Base-by-base conservation (phyloP, 768 basidiomycete genomes). In the Russula ochroleuca region DNA sequence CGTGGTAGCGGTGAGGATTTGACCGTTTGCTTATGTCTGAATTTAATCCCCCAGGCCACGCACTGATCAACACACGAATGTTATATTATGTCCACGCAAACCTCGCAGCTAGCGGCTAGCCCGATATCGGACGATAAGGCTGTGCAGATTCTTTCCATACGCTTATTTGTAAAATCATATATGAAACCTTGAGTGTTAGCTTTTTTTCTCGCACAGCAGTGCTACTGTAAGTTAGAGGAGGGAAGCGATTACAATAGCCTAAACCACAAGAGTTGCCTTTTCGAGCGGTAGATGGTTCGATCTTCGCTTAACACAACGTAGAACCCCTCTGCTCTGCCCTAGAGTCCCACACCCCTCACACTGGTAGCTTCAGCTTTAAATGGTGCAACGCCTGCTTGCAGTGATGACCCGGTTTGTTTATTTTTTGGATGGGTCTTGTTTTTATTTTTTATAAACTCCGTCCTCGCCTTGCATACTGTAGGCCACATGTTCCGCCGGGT, bases 1-100 rank as follows among this genome's bases (percentile, higher is more conserved):
- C 64, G 64, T 61, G 64, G 64, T 57, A 49, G 49, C 25, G 64
- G 64, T 57, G 64, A 65, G 64, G 64, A 61, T 38, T 51, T 40
- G 31, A 56, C 33, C 21, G 35, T 55, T n/a, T 28, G 38, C 59
- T 43, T 56, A 61, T n/a, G 53, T 53, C 38, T 43, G 47, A 11
- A 23, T 60, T 56, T 51, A 51, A 49, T 56, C 40, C 43, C 47
- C 57, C 63, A 59, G 57, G 50, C 62, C 40, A 23, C 28, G 38
- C n/a, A 56, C 61, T 59, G 63, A 65, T 65, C 64, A 65, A 23
- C 40, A 23, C 40, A 61, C 35, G 64, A 65, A 61, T 14, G 38
- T 8, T 25, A 15, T 41, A 64, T 54, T 48, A 59, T 64, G 45
- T 59, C 43, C 25, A 15, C 57, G n/a, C 48, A 13, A 25, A 31